Evolutionary conservation across 176 grass and related monocot genomes (phyloP).

Genomic region (Avena sativa): DNA sequence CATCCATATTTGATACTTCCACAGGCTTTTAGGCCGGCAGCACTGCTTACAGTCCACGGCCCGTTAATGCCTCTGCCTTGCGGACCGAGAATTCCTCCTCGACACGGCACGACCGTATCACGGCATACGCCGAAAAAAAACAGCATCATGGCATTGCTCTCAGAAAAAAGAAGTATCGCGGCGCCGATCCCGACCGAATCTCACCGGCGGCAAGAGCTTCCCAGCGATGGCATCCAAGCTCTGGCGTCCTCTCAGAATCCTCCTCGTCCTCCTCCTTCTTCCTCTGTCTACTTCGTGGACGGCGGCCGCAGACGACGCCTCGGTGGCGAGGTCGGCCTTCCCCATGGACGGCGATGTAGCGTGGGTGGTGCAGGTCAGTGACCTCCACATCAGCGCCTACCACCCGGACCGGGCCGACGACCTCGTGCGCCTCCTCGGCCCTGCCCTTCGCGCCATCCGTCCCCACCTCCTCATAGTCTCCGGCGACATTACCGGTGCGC

Average conservation of each 20-base stretch:
- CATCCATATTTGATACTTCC: neutral
- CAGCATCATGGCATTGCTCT: neutral
- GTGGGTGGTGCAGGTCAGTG: constrained; percentile 85
- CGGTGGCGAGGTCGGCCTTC: constrained; percentile 66
- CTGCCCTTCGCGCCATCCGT: constrained; percentile 60
- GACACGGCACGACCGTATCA: neutral
- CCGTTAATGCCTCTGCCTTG: neutral
- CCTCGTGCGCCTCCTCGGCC: constrained; percentile 59
- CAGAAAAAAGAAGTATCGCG: neutral
- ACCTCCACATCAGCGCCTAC: constrained; percentile 83
- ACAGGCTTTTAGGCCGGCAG: neutral
- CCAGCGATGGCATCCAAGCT: constrained; percentile 22
- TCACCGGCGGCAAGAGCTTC: neutral
- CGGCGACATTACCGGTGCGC: constrained; percentile 85
- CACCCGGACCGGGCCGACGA: constrained; percentile 67
- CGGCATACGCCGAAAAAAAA: neutral
- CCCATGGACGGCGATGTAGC: constrained; percentile 75
- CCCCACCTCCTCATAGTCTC: constrained; percentile 80
- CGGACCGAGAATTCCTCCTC: constrained; percentile 35
- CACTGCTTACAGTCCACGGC: neutral
- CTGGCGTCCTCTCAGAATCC: neutral
- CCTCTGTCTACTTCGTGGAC: constrained; percentile 10
- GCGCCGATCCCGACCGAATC: neutral
- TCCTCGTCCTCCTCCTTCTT: constrained; percentile 15
- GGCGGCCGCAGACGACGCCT: constrained; percentile 32